phyloP scores from a whole-genome alignment of 495 filamentous ascomycete genomes.

The Oidiodendron maius region DNA sequence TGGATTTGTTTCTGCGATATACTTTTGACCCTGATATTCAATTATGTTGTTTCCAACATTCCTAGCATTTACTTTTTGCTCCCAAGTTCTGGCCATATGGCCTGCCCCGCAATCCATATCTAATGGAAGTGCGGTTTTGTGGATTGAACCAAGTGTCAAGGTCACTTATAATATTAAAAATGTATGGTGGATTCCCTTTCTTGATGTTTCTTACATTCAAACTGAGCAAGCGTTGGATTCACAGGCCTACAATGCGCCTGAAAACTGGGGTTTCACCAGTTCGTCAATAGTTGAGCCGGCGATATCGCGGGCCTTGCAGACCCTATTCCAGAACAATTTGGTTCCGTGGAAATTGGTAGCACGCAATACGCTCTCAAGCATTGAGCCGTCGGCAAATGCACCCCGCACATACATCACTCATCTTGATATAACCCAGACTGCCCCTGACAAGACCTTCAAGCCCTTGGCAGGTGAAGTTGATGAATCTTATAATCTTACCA shows the following conservation, averaged over 20 bases:
- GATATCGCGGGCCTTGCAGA: constrained; percentile 37
- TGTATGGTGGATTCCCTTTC: constrained; percentile 36
- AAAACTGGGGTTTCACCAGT: constrained; percentile 27
- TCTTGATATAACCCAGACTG: constrained; percentile 54
- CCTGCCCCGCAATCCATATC: constrained; percentile 47
- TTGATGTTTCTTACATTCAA: constrained; percentile 22
- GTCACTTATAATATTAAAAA: constrained; percentile 50
- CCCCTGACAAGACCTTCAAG: constrained; percentile 41
- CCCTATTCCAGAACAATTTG: constrained; percentile 55
- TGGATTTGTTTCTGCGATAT: too few relatives aligned
- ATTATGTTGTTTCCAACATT: constrained; percentile 12
- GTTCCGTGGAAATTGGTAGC: constrained; percentile 73
- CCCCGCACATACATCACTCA: constrained; percentile 43
- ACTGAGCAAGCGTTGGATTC: constrained; percentile 36
- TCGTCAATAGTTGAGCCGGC: constrained; percentile 43
- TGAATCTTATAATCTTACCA: constrained; percentile 63
- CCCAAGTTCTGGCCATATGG: constrained; percentile 44
- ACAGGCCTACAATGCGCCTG: constrained; percentile 31
- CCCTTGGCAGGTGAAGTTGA: constrained; percentile 57
- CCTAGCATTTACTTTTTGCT: constrained; percentile 7
- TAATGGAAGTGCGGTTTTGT: constrained; percentile 47
- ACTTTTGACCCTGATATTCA: background rate
- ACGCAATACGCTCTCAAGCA: constrained; percentile 42
- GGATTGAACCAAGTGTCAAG: constrained; percentile 44
- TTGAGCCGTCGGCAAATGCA: constrained; percentile 48